Evolutionary conservation across 1,284 basidiomycete species (phyloP), one percentile per base, ranked within the genome.

Genomic region (Melampsora americana): DNA sequence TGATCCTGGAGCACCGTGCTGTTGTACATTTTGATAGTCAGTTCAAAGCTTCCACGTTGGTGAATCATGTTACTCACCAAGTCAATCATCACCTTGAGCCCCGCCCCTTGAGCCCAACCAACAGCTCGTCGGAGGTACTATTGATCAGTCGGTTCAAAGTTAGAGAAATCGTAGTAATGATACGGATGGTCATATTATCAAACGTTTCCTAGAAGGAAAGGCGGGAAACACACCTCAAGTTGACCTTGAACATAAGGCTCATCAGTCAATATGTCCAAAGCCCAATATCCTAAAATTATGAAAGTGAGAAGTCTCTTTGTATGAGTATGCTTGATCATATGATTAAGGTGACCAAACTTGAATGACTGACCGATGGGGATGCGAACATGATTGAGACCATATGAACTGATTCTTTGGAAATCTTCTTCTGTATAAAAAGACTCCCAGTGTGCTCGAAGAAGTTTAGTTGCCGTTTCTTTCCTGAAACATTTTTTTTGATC

Each of bases 181-280:
- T n/a, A n/a, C n/a, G n/a, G n/a, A n/a, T n/a, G n/a, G n/a, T n/a
- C n/a, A n/a, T n/a, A n/a, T n/a, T n/a, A 14, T 14, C 42, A 14
- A 11, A 14, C 12, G 1, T 0, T 44, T 44, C 0, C 16, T 39
- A 11, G 12, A 23, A 16, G 16, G 26, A 5, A 16, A 59, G 7
- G 14, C 14, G 44, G 5, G 26, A 18, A 26, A 53, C 62, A 18
- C 20, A 73, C 70, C 39, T 53, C 32, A 83, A 90, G 92, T 82
- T 92, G 90, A 23, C 92, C 91, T 84, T 89, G 88, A 78, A 93
- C 88, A 84, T 88, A 96, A 0, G 92, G 93, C 80, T 95, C 92
- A 9, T 90, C 92, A 4, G 84, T 84, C 20, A 87, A 87, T 28
- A 91, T 88, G 70, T 94, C 91, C 79, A 92, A 93, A 1, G 93